Conservation (phyloP, 2,329 filamentous ascomycete species). For the Fusarium cicatricum region DNA sequence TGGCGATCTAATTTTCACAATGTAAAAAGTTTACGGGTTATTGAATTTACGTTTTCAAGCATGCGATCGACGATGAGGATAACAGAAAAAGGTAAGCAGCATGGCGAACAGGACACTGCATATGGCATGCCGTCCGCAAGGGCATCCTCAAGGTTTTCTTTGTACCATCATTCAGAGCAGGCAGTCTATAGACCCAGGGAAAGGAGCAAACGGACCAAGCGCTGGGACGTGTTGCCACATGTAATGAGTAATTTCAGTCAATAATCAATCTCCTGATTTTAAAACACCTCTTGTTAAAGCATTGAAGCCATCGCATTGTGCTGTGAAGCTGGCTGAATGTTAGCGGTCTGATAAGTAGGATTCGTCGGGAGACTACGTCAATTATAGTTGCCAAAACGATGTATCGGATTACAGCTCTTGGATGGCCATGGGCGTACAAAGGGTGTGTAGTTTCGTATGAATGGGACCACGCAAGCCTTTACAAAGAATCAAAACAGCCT, state of each 20-base stretch:
- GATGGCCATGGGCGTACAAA: conserved; percentile 4
- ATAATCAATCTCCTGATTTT: conserved; percentile 1
- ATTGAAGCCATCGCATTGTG: not conserved
- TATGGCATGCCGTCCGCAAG: conserved; percentile 13
- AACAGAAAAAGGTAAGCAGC: conserved; percentile 4
- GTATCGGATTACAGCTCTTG: conserved; percentile 5
- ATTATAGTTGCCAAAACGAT: conserved; percentile 15
- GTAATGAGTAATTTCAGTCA: conserved; percentile 39
- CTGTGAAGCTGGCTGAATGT: not conserved
- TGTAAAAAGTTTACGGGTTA: conserved; percentile 14
- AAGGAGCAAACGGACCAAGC: conserved; percentile 49
- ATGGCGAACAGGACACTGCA: conserved; percentile 20
- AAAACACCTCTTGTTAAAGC: conserved; percentile 11
- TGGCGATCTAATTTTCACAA: conserved; percentile 12
- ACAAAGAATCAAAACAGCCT: conserved; percentile 17
- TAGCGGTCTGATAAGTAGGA: not conserved
- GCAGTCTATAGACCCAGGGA: conserved; percentile 29
- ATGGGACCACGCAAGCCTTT: not conserved
- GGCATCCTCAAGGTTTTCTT: conserved; percentile 9
- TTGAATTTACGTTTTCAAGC: not conserved
- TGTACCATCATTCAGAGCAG: conserved; percentile 13
- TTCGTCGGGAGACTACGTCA: not conserved
- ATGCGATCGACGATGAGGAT: not conserved
- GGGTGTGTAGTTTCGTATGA: not conserved
- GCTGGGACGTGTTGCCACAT: conserved; percentile 48